Base-by-base conservation (phyloP, 2,329 filamentous ascomycete genomes). In the Hypoxylon sp. region DNA sequence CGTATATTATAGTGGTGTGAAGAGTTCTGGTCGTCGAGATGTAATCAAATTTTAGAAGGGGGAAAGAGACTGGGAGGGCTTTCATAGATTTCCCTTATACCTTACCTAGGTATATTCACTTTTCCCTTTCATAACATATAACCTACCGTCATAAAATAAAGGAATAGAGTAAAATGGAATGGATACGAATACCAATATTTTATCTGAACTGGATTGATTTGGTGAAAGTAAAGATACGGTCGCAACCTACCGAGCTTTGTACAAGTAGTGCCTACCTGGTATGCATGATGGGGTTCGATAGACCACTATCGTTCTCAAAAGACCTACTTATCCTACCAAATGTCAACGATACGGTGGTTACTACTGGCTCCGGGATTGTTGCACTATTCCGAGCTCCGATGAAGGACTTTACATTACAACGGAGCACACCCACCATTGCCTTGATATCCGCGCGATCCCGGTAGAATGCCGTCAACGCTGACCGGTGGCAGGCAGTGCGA, bases 371-470 rank as follows among this genome's bases (percentile, higher is more conserved):
- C n/a, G 57, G 14, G 10, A 29, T 24, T 22, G 8, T 37, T 22
- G 39, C 42, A 50, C 33, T 37, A 14, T 26, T 54, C 39, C 46
- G 55, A 51, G 19, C 8, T 35, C 37, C 11, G 48, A 53, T 31
- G 24, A 37, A 64, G 54, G 29, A 48, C 2, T 22, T 42, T 1
- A 35, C 26, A 26, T 26, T 26, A 42, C 17, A 10, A 59, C 48
- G 31, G 60, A 33, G 39, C 29, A 52, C 37, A 46, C 44, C 60
- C 60, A 57, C 39, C 26, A 24, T 22, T 56, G 51, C 22, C 17
- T 24, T 26, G 46, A 56, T 26, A 58, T 68, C 66, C 39, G 53
- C 29, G 24, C 37, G 44, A 26, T 52, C 35, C 57, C 37, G 31
- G 46, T 13, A 60, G 22, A 44, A 37, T 57, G 51, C 55, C 47